Evolutionary conservation across 139 green algal species (phyloP).

Genomic region (Medakamo hakoo): DNA sequence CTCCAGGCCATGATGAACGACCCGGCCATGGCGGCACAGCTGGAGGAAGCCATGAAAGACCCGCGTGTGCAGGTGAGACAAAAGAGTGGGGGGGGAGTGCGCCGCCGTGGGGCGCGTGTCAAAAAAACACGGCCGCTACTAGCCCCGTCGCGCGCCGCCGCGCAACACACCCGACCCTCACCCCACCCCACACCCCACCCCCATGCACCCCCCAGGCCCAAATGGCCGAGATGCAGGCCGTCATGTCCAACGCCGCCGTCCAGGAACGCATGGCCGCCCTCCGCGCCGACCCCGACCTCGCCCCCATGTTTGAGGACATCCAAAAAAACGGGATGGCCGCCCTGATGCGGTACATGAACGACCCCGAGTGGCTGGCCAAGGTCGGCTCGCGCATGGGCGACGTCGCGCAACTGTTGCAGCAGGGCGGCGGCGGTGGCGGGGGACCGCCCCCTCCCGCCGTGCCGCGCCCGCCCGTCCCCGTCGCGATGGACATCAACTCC

Average conservation of each 20-base stretch:
- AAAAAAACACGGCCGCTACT: too few species aligned
- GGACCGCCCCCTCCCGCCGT: too few species aligned
- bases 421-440: too few species aligned
- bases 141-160: too few species aligned
- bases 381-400: slow-evolving; percentile 46
- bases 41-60: slow-evolving; percentile 3
- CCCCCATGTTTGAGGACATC: slow-evolving; percentile 58
- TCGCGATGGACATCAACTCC: slow-evolving; percentile 38
- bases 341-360: slow-evolving; percentile 47
- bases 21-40: too few species aligned
- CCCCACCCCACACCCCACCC: too few species aligned
- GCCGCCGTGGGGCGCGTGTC: not conserved
- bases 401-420: slow-evolving; percentile 6
- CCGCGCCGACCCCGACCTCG: slow-evolving; percentile 51
- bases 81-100: not conserved
- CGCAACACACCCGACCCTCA: too few species aligned
- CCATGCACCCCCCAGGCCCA: too few species aligned
- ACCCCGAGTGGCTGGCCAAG: slow-evolving; percentile 44
- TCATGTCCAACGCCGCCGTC: slow-evolving; percentile 4
- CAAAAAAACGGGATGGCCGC: slow-evolving; percentile 50
- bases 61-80: not conserved
- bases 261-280: slow-evolving; percentile 21
- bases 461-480: slow-evolving; percentile 4
- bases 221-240: not conserved
- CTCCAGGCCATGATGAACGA: too few species aligned